Evolutionary conservation across 306 rosid species (phyloP), one percentile per base, ranked within the genome.

Genomic region (Vigna nakashimae): DNA sequence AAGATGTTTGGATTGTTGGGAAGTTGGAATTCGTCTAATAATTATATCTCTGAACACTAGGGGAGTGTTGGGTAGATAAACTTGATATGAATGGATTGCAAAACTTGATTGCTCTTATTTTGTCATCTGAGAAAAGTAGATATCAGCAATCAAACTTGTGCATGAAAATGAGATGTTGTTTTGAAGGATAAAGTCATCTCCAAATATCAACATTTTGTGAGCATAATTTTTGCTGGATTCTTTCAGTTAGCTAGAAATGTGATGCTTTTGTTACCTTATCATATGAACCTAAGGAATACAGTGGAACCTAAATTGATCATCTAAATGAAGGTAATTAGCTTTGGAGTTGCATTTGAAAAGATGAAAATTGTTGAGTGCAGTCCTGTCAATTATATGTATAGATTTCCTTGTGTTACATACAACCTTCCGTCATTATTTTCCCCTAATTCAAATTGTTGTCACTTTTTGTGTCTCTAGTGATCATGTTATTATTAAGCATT

Each of bases 401-500:
- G 4, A 17, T 28, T 69, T 50, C 20, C 43, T 69, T 70, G 20
- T 75, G 42, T 9, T 34, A 3, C 22, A 45, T 45, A 46, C 28
- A 22, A 49, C 46, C 28, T 17, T 63, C 71, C 11, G 17, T 6
- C 26, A 20, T 32, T 70, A 26, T 3, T 71, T 8, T 32, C 34
- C 18, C 15, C 63, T 15, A 43, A 46, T 76, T 65, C 71, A 36
- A 30, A 42, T 71, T 65, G 51, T 71, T 34, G 57, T 65, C 32
- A 70, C 75, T 10, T 38, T 65, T 48, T 73, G 17, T 17, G 53
- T 48, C 60, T 43, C 26, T 52, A 13, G 9, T 77, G 48, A 77
- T 11, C 58, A 32, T 73, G 45, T 40, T 80, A 67, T 51, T 73
- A 22, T 73, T 15, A 14, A 80, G 18, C 45, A 70, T 60, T 64